These are phyloP conservation scores for Heliocybe sulcata DNA, from an alignment of 1,284 basidiomycete genomes.

Conservation along the genomic window DNA sequence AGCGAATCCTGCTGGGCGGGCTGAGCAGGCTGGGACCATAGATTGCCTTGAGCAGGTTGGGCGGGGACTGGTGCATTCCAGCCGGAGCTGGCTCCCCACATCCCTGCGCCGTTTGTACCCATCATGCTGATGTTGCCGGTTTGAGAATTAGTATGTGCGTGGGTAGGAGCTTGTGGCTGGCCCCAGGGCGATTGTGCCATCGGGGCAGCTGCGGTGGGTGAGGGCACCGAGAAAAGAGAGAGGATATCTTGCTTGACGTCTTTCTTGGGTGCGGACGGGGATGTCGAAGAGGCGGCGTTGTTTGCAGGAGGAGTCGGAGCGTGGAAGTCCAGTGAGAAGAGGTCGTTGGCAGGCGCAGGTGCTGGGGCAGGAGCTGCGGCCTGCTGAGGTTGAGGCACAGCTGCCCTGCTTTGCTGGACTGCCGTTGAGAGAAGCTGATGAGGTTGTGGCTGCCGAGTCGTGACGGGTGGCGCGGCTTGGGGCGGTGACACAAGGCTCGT, in stretches of 20 bases:
- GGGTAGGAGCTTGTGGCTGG: slow-evolving; percentile 10
- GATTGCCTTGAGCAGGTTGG: slow-evolving; percentile 18
- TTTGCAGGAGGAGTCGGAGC: slow-evolving; percentile 32
- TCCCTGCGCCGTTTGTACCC: slow-evolving; percentile 44
- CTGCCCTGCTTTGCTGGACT: background rate
- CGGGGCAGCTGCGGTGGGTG: slow-evolving; percentile 24
- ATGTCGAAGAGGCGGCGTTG: slow-evolving; percentile 9
- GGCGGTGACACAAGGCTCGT: slow-evolving; percentile 7
- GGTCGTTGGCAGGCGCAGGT: slow-evolving; percentile 40
- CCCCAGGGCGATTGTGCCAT: slow-evolving; percentile 15
- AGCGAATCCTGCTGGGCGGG: slow-evolving; percentile 21
- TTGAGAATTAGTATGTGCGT: slow-evolving; percentile 17
- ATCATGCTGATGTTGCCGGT: slow-evolving; percentile 43
- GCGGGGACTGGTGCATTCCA: slow-evolving; percentile 42
- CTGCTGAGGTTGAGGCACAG: slow-evolving; percentile 1
- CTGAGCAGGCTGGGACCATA: slow-evolving; percentile 29
- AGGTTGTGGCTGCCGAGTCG: slow-evolving; percentile 43
- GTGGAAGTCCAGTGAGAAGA: slow-evolving; percentile 86
- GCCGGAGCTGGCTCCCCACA: slow-evolving; percentile 62
- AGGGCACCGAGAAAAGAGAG: slow-evolving; percentile 66
- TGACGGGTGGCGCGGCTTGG: slow-evolving; percentile 21
- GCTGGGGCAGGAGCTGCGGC: slow-evolving; percentile 8
- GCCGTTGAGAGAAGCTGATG: slow-evolving; percentile 43
- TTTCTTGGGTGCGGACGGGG: slow-evolving; percentile 37
- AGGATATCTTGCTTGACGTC: slow-evolving; percentile 85